Conservation (phyloP, 169 alveolate genomes). For the Plasmodium knowlesi region DNA sequence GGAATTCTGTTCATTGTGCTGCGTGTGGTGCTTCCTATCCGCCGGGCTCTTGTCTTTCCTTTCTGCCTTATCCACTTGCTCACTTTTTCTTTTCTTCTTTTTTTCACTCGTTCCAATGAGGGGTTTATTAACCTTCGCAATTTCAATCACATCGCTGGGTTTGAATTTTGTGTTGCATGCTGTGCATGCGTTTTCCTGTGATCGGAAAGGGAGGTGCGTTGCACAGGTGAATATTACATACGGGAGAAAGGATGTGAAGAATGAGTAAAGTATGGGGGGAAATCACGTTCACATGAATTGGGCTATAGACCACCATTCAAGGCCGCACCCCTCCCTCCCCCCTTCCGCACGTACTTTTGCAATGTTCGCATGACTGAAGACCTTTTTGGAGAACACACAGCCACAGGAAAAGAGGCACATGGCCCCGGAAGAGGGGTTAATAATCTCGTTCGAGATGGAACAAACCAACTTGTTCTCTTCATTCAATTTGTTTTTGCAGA, state of each 20-base stretch:
- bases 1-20: neutral
- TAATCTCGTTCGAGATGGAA: constrained; percentile 61
- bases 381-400: constrained; percentile 57
- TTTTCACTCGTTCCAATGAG: constrained; percentile 24
- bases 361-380: constrained; percentile 12
- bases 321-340: neutral
- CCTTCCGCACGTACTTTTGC: constrained; percentile 11
- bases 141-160: constrained; percentile 49
- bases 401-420: constrained; percentile 69
- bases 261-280: neutral
- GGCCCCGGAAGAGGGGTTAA: constrained; percentile 61
- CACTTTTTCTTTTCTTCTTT: constrained; percentile 1
- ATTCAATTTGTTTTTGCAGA: constrained; percentile 59
- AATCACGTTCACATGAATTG: neutral
- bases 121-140: constrained; percentile 38
- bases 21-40: neutral
- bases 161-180: constrained; percentile 28
- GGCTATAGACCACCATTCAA: neutral
- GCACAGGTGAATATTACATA: too few species aligned
- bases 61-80: constrained; percentile 22
- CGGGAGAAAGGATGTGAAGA: neutral
- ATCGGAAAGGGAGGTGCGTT: neutral
- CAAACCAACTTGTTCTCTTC: constrained; percentile 50
- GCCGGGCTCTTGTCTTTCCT: neutral
- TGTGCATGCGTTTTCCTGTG: constrained; percentile 38